Base-by-base conservation (phyloP, 2,329 filamentous ascomycete species). In the Fusarium austroafricanum region DNA sequence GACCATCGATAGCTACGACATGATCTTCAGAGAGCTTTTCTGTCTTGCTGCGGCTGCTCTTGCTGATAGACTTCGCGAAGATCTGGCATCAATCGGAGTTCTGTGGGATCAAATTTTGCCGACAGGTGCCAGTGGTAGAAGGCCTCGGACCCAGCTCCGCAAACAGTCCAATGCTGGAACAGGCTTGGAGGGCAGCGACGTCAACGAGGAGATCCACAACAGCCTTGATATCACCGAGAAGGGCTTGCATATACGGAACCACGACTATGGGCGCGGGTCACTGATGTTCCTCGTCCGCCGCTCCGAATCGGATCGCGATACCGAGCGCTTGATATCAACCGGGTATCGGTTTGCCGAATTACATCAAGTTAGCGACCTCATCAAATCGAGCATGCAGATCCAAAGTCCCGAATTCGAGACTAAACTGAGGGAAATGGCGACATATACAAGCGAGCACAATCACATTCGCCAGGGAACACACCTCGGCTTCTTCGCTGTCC, bases 1-100 rank as follows among this genome's bases (percentile, higher is more conserved):
- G 21, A 81, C 87, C 14, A 86, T 91, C 52, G 83, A 88, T 12
- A 86, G 92, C 61, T 95, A 95, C 76, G 90, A 92, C 33, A 81
- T 90, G 17, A 84, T 94, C 3, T 94, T 97, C 76, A 89, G 92
- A 23, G 92, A 96, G 75, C 83, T 94, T 11, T 97, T 96, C 77
- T 96, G 92, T 73, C 84, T 93, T 11, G 91, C 93, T 4, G 93
- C 93, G 2, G 83, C 89, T 8, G 87, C 89, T n/a, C 85, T 97
- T 10, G 91, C 93, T 1, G 83, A 86, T 14, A 86, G 87, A 52
- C 82, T 94, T 65, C 87, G 88, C 61, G 86, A 87, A 40, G 83
- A 86, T 5, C 79, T 95, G 3, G 83, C 86, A 9, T 83, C 88
- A 6, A 79, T 92, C 10, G 93, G 93, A 7, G 82, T 88, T 11